Conservation (phyloP, 768 basidiomycete genomes). For the Pleurotus sapidus region DNA sequence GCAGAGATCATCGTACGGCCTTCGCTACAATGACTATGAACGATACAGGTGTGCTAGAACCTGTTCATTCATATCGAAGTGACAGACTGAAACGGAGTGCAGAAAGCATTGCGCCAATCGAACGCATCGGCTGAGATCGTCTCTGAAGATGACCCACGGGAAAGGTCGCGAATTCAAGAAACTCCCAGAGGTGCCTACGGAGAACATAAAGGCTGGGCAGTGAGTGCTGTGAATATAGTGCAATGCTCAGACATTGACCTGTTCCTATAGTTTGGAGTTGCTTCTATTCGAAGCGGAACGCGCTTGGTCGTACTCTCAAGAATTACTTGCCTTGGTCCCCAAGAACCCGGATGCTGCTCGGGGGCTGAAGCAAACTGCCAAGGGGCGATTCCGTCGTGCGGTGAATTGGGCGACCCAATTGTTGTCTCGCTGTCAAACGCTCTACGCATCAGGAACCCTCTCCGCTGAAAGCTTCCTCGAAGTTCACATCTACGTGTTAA, state of each 20-base stretch:
- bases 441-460: constrained; percentile 51
- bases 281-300: constrained; percentile 89
- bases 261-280: constrained; percentile 62
- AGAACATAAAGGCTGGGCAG: constrained; percentile 84
- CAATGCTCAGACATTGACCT: constrained; percentile 8
- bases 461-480: constrained; percentile 63
- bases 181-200: constrained; percentile 59
- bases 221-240: constrained; percentile 35
- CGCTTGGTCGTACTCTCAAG: constrained; percentile 88
- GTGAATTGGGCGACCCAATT: constrained; percentile 77
- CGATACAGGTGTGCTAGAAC: constrained; percentile 66
- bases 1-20: constrained; percentile 86
- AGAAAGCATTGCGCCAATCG: constrained; percentile 93
- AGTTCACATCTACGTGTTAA: constrained; percentile 72
- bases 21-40: constrained; percentile 85
- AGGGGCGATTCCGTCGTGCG: constrained; percentile 76
- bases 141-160: constrained; percentile 83
- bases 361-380: constrained; percentile 64
- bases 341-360: constrained; percentile 46
- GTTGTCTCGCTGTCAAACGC: constrained; percentile 66
- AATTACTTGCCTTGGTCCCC: constrained; percentile 54
- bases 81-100: not conserved
- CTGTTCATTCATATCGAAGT: not conserved
- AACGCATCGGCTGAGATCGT: constrained; percentile 82
- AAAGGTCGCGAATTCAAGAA: constrained; percentile 92